Base-by-base conservation (phyloP, 257 asterid species). In the Solanum tarapatanum region DNA sequence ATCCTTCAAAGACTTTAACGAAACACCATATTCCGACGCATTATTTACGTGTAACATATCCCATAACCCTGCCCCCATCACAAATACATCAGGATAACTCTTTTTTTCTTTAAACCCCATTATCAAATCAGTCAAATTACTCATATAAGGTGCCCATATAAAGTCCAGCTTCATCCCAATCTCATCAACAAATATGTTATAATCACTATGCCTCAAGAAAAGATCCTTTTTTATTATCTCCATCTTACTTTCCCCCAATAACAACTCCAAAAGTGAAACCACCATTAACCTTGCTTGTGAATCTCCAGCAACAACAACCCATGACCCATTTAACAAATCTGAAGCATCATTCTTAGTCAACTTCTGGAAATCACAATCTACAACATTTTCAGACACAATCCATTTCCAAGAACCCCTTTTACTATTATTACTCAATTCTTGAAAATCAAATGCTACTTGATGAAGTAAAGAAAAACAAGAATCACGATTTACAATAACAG, bases 11-110 rank as follows among this genome's bases (percentile, higher is more conserved):
- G 64, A 74, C 58, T 88, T 90, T 75, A 96, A 73, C 0, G 92
- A 90, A 70, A 36, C 74, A 21, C 98, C 96, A 85, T 93, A 97
- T 1, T 95, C 94, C 2, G 92, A 86, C 0, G 88, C 95, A 68
- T 94, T 93, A 87, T 89, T 93, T 87, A 95, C 90, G 19, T 94
- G 99, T 84, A 96, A 86, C 98, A 97, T 97, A 90, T 96, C 99
- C 99, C 98, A 97, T 73, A 97, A 88, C 76, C 99, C 99, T 2
- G 98, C 93, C 45, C 99, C 99, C 93, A 97, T 93, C 88, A 95
- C 92, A 86, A 97, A 80, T 72, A 96, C 95, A 93, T 96, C 99
- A 0, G 99, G 99, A 82, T 89, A 87, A 84, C 62, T 86, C 70
- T 84, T 92, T 24, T 90, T 92, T 82, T 80, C 90, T 89, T 90